A percentile compares a stretch with the other conserved stretches of the same genome.
phyloP scores from a whole-genome alignment of 1,284 basidiomycete genomes.

The Cryptococcus floricola region DNA sequence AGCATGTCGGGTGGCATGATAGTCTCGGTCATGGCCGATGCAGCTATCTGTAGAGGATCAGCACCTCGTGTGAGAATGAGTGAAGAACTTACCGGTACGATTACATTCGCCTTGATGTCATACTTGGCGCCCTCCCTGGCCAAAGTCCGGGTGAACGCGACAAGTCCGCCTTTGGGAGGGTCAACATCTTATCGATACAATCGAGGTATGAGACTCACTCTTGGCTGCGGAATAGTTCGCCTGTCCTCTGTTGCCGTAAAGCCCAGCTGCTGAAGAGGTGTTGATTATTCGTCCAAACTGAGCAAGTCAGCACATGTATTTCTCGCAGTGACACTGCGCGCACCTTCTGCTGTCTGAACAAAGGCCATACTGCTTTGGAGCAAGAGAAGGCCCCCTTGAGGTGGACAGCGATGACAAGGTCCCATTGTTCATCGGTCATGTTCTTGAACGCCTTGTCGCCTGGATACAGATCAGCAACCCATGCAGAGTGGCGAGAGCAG shows the following conservation, averaged over 20 bases:
- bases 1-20: conserved; percentile 98
- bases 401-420: conserved; percentile 82
- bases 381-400: conserved; percentile 94
- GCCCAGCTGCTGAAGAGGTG: conserved; percentile 64
- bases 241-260: conserved; percentile 88
- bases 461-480: conserved; percentile 8
- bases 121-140: conserved; percentile 89
- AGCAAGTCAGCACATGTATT: not conserved
- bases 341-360: conserved; percentile 85
- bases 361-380: conserved; percentile 92
- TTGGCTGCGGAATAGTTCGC: conserved; percentile 67
- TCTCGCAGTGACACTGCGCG: not conserved
- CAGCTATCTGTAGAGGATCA: conserved; percentile 63
- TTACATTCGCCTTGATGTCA: conserved; percentile 78
- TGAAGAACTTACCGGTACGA: conserved; percentile 70
- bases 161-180: conserved; percentile 64
- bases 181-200: not conserved
- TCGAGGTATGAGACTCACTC: conserved; percentile 24
- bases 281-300: conserved; percentile 84
- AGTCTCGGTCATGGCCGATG: conserved; percentile 89
- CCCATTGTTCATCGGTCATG: conserved; percentile 83
- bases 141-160: conserved; percentile 87
- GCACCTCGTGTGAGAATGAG: not conserved
- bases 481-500: conserved; percentile 1
- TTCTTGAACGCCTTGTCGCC: conserved; percentile 71